Base-by-base conservation (phyloP, 1,284 basidiomycete genomes). In the Marasmius fiardii region DNA sequence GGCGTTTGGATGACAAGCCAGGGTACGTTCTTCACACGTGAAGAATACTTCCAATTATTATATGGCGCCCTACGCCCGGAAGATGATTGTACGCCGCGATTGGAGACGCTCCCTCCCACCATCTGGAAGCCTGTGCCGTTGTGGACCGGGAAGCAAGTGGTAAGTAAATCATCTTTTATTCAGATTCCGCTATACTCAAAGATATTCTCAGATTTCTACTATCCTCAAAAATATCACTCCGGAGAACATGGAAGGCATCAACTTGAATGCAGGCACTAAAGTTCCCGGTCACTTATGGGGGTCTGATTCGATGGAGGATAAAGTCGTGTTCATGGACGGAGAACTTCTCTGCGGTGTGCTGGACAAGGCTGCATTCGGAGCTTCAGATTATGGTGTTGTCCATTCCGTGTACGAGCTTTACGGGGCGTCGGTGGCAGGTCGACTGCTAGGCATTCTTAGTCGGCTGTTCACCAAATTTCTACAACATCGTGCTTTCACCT, bases 331-430 rank as follows among this genome's bases (percentile, higher is more conserved):
- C 74, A 81, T 92, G 74, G 90, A 97, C 65, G 96, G 97, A 48
- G 93, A 99, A 68, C 82, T 99, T 4, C 80, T 99, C 37, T 87
- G 88, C 64, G 92, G 97, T 75, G 82, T 98, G 35, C 81, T 99
- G 59, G 97, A 99, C 78, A 99, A 99, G 75, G 92, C 95, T 16
- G 93, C 97, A 51, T 97, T 98, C 68, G 97, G 97, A 68, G 96
- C 97, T 18, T 90, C 92, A 0, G 91, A 97, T 6, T 99, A 92
- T 68, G 97, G 97, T 72, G 83, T 99, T 43, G 93, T 99, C 16
- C 97, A 99, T 71, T 97, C 97, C 1, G 90, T 97, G n/a, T 95
- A 96, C 72, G 97, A 99, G 68, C 78, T 99, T n/a, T 99, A 98
- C 70, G 96, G 97, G 4, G 79, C 95, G 11, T 88, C 91, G 60